Conservation (phyloP, 106 monocot species). For the Ottelia alismoides region DNA sequence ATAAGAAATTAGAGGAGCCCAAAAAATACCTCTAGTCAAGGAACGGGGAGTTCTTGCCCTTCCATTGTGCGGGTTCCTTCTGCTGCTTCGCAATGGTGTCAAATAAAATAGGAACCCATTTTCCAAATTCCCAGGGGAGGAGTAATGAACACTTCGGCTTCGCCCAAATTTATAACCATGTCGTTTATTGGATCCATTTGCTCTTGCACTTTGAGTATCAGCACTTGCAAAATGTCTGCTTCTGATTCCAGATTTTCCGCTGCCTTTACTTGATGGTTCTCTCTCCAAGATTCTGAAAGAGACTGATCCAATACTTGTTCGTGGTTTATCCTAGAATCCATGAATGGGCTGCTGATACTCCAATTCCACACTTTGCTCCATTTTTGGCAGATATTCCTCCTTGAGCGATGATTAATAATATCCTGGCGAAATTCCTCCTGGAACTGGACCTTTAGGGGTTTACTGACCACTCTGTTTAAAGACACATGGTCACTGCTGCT, state of each 20-base stretch:
- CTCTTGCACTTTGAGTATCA: slow-evolving; percentile 12
- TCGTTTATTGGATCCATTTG: slow-evolving; percentile 31
- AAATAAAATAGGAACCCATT: slow-evolving; percentile 92
- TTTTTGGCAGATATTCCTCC: slow-evolving; percentile 28
- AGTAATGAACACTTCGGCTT: slow-evolving; percentile 76
- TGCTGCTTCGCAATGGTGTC: slow-evolving; percentile 79
- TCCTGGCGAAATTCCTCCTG: slow-evolving; percentile 15
- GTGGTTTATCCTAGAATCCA: slow-evolving; percentile 27
- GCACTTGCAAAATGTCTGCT: slow-evolving; percentile 13
- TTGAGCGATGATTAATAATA: slow-evolving; percentile 9
- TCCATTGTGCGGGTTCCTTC: slow-evolving; percentile 32
- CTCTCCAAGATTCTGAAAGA: slow-evolving; percentile 56
- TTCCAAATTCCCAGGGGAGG: slow-evolving; percentile 66
- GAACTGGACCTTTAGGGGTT: slow-evolving; percentile 10
- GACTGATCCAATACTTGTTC: slow-evolving; percentile 43
- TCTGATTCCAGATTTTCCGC: slow-evolving; percentile 11
- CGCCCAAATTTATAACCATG: slow-evolving; percentile 43
- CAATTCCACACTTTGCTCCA: slow-evolving; percentile 84
- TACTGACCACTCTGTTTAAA: slow-evolving; percentile 10
- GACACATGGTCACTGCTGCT: neutral
- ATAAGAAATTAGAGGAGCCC: slow-evolving; percentile 35
- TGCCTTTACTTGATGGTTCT: slow-evolving; percentile 18
- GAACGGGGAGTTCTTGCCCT: slow-evolving; percentile 55
- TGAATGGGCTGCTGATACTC: slow-evolving; percentile 64
- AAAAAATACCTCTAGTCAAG: slow-evolving; percentile 55